Evolutionary conservation across 2,329 filamentous ascomycete species (phyloP), one percentile per base, ranked within the genome.

Genomic region (Hypoxylon sp.): DNA sequence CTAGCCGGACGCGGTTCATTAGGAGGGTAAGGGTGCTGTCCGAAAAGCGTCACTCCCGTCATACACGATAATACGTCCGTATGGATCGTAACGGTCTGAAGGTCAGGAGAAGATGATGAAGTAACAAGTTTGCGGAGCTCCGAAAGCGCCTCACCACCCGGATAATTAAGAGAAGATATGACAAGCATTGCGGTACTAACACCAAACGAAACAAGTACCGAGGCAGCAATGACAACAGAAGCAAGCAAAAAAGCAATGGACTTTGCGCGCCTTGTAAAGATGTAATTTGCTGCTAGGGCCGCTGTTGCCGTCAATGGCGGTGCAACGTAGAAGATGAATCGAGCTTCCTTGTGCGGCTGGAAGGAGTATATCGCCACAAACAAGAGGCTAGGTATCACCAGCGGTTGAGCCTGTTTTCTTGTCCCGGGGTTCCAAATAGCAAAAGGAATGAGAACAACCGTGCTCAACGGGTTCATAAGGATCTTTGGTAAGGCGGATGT

Each of bases 321-420:
- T 23, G 97, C 85, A 57, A 89, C 86, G 80, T 98, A 98, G 74
- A 98, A 89, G 73, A 99, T 90, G 83, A 99, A 99, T 17, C 96
- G 92, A 78, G 94, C 92, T 81, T 99, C 96, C 78, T 99, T 99
- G 82, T 99, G 96, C 0, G 95, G 94, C 68, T 97, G 91, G 55
- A 93, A 74, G 69, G 93, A 97, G 83, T 97, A 98, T 46, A 97
- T 79, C 3, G 86, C 86, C 19, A 97, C 84, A 78, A 94, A 99
- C 30, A 87, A 79, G 1, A 97, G 71, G 9, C 87, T 86, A 0
- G 96, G 94, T 2, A 90, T 73, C 3, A 92, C 83, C 0, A 93
- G 74, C 5, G 82, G 80, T 14, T 80, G 76, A 0, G 84, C 82
- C 4, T 80, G 78, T 3, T 77, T 78, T 7, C 80, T 77, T 0